Evolutionary conservation across 352 stramenopile species (phyloP), one percentile per base, ranked within the genome.

Genomic region (Globisporangium lucens): DNA sequence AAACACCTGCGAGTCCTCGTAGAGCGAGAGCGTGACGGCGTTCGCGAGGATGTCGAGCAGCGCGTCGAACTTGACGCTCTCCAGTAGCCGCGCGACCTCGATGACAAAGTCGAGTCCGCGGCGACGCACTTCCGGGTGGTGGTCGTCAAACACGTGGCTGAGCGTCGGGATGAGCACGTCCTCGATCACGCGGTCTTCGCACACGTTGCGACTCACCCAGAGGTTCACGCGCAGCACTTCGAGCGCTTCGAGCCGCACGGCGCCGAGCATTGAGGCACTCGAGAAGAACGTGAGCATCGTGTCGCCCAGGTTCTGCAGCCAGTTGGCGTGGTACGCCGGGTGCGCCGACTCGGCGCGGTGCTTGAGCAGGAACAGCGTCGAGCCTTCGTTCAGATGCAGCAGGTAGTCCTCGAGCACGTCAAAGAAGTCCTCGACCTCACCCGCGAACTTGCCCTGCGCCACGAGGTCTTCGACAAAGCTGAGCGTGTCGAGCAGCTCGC

Each of bases 121-220:
- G 13, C 73, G 67, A 8, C 89, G 86, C 38, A 96, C 82, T 6
- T 78, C 77, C 0, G 74, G 47, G 35, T 91, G 79, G 17, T 74
- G 66, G 62, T 96, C 89, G 68, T 92, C 77, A 67, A 93, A 95
- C 8, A 94, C 74, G 33, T 86, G 75, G 8, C 68, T 64, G 36
- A 96, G 70, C 29, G 77, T 82, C 20, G 89, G 89, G 24, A 95
- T 67, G 15, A 95, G 57, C 12, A 96, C 79, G 69, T 96, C 86
- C 75, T 96, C 88, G 36, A 95, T 87, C 10, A 96, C 83, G 27
- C 85, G 82, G 57, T 94, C 87, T 67, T 96, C 89, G 57, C 84
- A 94, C 6, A 95, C 79, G 66, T 93, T 88, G 15, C 86, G 80
- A 70, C 89, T 93, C 47, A 82, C 80, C 62, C 75, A 85, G 20